Conservation (phyloP, 2,329 filamentous ascomycete genomes). For the Diaporthe sp. region DNA sequence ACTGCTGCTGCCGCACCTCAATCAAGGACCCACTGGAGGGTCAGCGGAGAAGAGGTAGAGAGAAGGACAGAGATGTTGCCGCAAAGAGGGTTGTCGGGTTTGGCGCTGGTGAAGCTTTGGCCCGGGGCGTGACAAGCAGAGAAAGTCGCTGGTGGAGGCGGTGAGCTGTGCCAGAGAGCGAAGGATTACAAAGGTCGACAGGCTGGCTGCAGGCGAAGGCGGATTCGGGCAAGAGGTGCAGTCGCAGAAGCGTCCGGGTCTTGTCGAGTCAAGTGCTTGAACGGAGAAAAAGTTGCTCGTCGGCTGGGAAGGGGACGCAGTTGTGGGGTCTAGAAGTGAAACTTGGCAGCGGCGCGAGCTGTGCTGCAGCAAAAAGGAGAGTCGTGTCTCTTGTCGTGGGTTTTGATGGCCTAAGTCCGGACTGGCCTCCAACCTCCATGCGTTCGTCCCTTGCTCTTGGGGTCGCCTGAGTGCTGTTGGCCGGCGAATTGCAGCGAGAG, state of each 20-base stretch:
- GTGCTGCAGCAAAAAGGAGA: slow-evolving; percentile 41
- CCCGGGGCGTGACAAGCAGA: slow-evolving; percentile 30
- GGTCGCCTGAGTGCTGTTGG: not conserved
- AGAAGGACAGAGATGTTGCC: slow-evolving; percentile 9
- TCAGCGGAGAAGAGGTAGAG: slow-evolving; percentile 3
- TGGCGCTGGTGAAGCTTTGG: slow-evolving; percentile 15
- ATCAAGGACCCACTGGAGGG: slow-evolving; percentile 34
- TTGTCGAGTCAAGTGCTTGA: slow-evolving; percentile 29
- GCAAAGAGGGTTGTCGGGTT: slow-evolving; percentile 16
- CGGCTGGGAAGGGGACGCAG: slow-evolving; percentile 22
- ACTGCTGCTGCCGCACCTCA: slow-evolving; percentile 31
- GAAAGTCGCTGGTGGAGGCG: slow-evolving; percentile 33
- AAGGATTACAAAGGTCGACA: slow-evolving; percentile 35
- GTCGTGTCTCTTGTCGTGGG: slow-evolving; percentile 32
- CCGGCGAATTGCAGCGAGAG: not conserved
- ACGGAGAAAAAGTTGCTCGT: slow-evolving; percentile 38
- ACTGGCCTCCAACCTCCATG: slow-evolving; percentile 14
- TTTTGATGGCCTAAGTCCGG: slow-evolving; percentile 21
- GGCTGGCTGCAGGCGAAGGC: slow-evolving; percentile 25
- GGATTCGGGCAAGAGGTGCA: slow-evolving; percentile 19
- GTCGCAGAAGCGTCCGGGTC: slow-evolving; percentile 21
- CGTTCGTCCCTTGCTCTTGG: slow-evolving; percentile 14
- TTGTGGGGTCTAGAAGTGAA: slow-evolving; percentile 38
- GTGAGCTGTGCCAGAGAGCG: slow-evolving; percentile 35
- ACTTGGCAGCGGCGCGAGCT: slow-evolving; percentile 41